A percentile compares a stretch with the other conserved stretches of the same genome.
Conservation (phyloP, 257 asterid genomes). For the Penstemon eatonii region DNA sequence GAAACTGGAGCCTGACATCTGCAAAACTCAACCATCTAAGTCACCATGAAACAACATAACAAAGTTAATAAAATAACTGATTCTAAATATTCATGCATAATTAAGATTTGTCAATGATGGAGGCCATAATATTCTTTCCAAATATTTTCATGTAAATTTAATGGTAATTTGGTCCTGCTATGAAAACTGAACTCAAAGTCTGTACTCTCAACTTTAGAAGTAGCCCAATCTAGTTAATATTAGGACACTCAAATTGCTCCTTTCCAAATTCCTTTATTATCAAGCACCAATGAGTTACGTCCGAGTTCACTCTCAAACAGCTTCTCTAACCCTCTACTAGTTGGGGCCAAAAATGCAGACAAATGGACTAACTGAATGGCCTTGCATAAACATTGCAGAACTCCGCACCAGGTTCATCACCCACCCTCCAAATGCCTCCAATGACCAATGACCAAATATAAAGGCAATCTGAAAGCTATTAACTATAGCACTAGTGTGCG, state of each 20-base stretch:
- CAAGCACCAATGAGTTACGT: no score
- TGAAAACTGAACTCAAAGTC: no score
- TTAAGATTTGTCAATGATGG: no score
- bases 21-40: conserved; percentile 21
- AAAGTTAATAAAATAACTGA: not conserved
- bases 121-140: no score
- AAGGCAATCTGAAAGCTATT: not conserved
- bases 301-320: no score
- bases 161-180: no score
- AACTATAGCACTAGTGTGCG: not conserved
- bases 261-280: no score
- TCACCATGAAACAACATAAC: not conserved
- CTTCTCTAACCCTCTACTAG: not conserved
- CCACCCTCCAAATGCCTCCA: not conserved
- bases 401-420: not conserved
- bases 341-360: not conserved
- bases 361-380: not conserved
- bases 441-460: not conserved
- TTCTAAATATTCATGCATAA: not conserved
- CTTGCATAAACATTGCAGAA: not conserved
- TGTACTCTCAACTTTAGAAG: no score
- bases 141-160: no score
- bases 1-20: conserved; percentile 54
- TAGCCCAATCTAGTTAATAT: no score
- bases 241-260: no score